These are phyloP conservation scores for Salicornia ramosissima DNA, from an alignment of 148 eudicot species.

Conservation along the genomic window DNA sequence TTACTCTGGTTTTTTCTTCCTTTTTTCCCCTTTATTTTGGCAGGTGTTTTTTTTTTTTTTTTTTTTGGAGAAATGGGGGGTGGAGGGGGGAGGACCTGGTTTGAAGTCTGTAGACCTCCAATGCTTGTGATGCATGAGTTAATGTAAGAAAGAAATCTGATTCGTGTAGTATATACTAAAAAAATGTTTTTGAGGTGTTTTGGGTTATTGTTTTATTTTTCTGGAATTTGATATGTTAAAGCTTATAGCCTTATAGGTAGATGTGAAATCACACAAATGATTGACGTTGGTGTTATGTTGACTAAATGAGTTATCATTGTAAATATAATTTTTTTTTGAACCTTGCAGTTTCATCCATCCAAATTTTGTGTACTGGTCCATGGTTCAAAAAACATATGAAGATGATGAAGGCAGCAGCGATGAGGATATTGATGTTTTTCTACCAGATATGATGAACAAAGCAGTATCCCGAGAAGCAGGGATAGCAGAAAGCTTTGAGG, in stretches of 20 bases:
- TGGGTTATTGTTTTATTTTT: not conserved
- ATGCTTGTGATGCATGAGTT: no score
- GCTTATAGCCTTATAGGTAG: not conserved
- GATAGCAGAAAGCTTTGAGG: constrained; percentile 39
- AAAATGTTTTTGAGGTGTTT: no score
- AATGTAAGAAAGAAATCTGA: no score
- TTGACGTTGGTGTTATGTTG: not conserved
- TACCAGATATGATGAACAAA: no score
- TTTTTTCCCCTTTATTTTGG: no score
- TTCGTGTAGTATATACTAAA: no score
- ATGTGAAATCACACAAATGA: not conserved
- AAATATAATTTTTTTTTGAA: not conserved
- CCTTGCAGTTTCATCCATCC: constrained; percentile 72
- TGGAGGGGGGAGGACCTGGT: no score
- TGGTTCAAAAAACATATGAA: constrained; percentile 68
- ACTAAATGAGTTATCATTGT: not conserved
- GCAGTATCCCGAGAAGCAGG: constrained; percentile 25
- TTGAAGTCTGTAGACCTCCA: no score
- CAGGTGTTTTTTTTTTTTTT: no score
- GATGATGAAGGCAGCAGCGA: constrained; percentile 50
- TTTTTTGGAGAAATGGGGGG: no score
- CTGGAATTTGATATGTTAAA: not conserved
- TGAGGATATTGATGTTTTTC: constrained; percentile 43
- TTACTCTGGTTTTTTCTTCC: no score
- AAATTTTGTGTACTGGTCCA: constrained; percentile 74